phyloP scores from a whole-genome alignment of 225 moss, liverwort and hornwort species.

The Sphagnum contortum region DNA sequence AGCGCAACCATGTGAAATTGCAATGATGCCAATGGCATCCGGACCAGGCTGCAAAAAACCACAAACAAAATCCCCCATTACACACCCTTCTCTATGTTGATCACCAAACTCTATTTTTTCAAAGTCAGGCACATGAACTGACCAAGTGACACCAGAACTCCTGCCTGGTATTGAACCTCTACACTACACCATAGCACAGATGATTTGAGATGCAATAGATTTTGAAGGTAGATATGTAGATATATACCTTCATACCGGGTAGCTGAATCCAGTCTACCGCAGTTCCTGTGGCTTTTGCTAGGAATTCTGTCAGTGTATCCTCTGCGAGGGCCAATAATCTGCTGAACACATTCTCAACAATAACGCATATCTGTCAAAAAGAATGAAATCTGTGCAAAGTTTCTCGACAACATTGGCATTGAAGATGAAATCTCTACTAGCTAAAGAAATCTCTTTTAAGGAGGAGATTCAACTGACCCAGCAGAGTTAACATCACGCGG shows the following conservation, averaged over 20 bases:
- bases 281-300: slow-evolving; percentile 97
- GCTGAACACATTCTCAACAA: slow-evolving; percentile 10
- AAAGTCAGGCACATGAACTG: neutral
- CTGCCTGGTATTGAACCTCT: neutral
- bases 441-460: neutral
- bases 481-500: slow-evolving; percentile 52
- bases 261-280: slow-evolving; percentile 99
- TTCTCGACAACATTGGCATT: neutral
- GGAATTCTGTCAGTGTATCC: slow-evolving; percentile 93
- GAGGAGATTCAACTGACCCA: slow-evolving; percentile 18
- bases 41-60: slow-evolving; percentile 91
- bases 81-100: no score
- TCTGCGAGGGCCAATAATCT: slow-evolving; percentile 95
- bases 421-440: neutral
- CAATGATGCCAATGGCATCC: slow-evolving; percentile 99
- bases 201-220: neutral
- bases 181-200: neutral
- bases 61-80: no score
- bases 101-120: no score
- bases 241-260: slow-evolving; percentile 99
- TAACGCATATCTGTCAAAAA: neutral
- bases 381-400: neutral
- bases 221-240: no score
- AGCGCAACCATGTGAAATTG: slow-evolving; percentile 97
- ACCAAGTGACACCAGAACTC: neutral